Base-by-base conservation (phyloP, 495 filamentous ascomycete species). In the Alectoria sarmentosa region DNA sequence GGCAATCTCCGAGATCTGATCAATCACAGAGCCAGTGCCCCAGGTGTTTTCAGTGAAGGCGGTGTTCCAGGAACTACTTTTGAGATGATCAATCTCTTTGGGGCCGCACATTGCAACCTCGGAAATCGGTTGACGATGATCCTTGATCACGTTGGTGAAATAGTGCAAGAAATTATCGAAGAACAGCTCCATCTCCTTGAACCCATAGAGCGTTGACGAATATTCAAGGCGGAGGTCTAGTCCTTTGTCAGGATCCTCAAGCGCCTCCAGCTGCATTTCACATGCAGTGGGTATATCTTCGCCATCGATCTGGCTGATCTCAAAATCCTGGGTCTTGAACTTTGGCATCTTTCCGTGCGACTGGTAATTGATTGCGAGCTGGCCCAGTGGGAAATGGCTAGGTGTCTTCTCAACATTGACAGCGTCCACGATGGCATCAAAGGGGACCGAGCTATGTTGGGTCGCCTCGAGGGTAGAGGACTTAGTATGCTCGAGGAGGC, bases 301-400 rank as follows among this genome's bases (percentile, higher is more conserved):
- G 9, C 62, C 58, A n/a, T 59, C 59, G 41, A 69, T 58, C 19
- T 67, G 56, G 62, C 36, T 57, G 60, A 70, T 60, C 26, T 69
- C 59, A 28, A 67, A 72, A 59, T 72, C 70, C 28, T 62, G 54
- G 19, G 67, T 72, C 42, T 66, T 52, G 64, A 61, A 70, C n/a
- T 68, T 62, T 17, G 71, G 70, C 56, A 72, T 63, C 60, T 62
- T 64, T 26, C 71, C 71, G 34, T 73, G 64, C 11, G 69, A 64
- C 30, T 70, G 69, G 48, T 71, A 75, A 46, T 69, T 78, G 55
- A 77, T 42, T 2, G 66, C 61, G n/a, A 75, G 63, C 60, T 77
- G 75, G 36, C 69, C 67, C 0, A 77, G 59, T 11, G 75, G 75
- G 15, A 65, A 66, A 42, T 69, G 63, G 21, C 49, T 66, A 1